Evolutionary conservation across 768 basidiomycete species (phyloP), one percentile per base, ranked within the genome.

Genomic region (Mycena amicta): DNA sequence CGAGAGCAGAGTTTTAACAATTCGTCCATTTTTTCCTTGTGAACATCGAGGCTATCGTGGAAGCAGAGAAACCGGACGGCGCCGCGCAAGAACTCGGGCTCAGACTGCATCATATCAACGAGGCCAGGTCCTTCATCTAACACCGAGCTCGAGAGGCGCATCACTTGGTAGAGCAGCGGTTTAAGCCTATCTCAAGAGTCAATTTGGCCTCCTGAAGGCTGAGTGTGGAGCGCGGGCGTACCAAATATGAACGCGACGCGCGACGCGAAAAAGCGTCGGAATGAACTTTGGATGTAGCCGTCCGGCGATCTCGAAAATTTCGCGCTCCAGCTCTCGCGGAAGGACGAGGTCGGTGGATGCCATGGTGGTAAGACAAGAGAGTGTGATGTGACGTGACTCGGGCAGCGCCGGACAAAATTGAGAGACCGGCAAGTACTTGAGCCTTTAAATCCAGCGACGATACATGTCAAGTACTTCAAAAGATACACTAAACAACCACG

Each of bases 401-500:
- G 18, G 33, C 33, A 37, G n/a, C n/a, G n/a, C n/a, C n/a, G n/a
- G n/a, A n/a, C n/a, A n/a, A n/a, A n/a, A n/a, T n/a, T n/a, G n/a
- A n/a, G n/a, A n/a, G n/a, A n/a, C n/a, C n/a, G n/a, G n/a, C n/a
- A 37, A 37, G 33, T 37, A 37, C 18, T 37, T 8, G 18, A 37
- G 11, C 33, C 33, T 37, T 18, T 37, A 8, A 8, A 37, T 18
- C 18, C 8, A 18, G 8, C 33, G 33, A 37, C 8, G 18, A 37
- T n/a, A n/a, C n/a, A n/a, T n/a, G n/a, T n/a, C 33, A 37, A 37
- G 11, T 37, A 18, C 8, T 37, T 37, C 33, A 37, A 37, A 37
- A 18, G 18, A 8, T 37, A 18, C 43, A n/a, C 43, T 59, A 69
- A 50, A 70, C 53, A n/a, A 66, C 63, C 12, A 81, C 74, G 0